These are phyloP conservation scores for Boletus mariae DNA, from an alignment of 1,284 basidiomycete species.

Conservation along the genomic window DNA sequence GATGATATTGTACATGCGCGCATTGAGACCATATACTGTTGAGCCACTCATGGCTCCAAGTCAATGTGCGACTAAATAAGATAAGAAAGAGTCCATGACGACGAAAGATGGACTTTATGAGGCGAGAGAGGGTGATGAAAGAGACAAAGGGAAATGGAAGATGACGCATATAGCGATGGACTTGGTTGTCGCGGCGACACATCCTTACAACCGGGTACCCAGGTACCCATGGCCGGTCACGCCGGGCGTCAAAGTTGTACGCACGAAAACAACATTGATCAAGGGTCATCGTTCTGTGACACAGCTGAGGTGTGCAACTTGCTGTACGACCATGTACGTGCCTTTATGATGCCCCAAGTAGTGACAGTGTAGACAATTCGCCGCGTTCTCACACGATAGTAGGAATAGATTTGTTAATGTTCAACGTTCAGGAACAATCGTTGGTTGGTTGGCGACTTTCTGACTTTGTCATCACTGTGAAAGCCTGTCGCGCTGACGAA, in stretches of 20 bases:
- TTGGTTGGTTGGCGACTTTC: neutral
- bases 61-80: accelerated
- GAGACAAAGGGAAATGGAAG: no score
- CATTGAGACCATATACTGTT: no score
- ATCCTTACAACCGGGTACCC: no score
- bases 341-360: no score
- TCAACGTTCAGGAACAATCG: neutral
- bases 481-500: neutral
- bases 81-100: no score
- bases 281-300: neutral
- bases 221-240: neutral
- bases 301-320: neutral
- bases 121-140: no score
- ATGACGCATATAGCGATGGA: no score
- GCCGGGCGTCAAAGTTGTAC: neutral
- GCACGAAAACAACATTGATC: neutral
- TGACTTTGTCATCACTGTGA: neutral
- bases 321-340: neutral
- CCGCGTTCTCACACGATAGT: neutral
- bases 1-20: no score
- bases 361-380: neutral
- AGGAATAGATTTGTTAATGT: neutral
- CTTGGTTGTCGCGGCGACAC: no score
- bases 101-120: no score
- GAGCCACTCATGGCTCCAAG: no score